Evolutionary conservation across 148 eudicot species (phyloP).

Genomic region (Silene conica): DNA sequence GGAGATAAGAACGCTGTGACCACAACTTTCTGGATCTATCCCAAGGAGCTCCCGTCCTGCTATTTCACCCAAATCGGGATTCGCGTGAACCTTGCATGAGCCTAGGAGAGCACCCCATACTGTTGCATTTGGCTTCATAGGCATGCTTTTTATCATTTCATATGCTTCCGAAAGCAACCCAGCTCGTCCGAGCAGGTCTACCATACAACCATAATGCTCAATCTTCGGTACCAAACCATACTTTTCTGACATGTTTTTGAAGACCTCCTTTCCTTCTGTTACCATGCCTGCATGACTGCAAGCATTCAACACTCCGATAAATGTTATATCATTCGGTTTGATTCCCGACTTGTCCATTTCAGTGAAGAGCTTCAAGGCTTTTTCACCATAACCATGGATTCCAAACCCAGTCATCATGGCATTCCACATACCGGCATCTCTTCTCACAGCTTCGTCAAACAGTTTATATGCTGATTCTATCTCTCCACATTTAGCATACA

Average conservation of each 20-base stretch:
- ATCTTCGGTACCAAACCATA: conserved; percentile 37
- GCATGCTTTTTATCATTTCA: conserved; percentile 42
- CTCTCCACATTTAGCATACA: conserved; percentile 40
- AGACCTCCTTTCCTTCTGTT: conserved; percentile 29
- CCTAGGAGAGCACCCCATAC: conserved; percentile 58
- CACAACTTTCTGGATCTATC: conserved; percentile 51
- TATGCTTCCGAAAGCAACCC: conserved; percentile 48
- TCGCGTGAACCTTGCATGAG: conserved; percentile 49
- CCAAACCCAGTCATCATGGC: conserved; percentile 33
- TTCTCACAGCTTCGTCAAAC: conserved; percentile 22
- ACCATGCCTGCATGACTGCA: conserved; percentile 39
- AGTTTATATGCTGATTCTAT: conserved; percentile 22
- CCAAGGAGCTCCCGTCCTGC: conserved; percentile 42
- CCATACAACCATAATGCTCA: conserved; percentile 69
- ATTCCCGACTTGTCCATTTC: conserved; percentile 20
- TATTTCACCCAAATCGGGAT: conserved; percentile 46
- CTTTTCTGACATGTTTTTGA: conserved; percentile 31
- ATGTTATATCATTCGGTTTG: conserved; percentile 31
- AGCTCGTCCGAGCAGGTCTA: conserved; percentile 56
- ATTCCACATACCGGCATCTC: conserved; percentile 35
- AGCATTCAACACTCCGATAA: conserved; percentile 34
- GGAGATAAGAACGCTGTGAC: conserved; percentile 50
- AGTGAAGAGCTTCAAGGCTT: conserved; percentile 31
- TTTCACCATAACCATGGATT: conserved; percentile 26
- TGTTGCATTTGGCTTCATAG: conserved; percentile 47